These are phyloP conservation scores for Fusarium zealandicum DNA, from an alignment of 2,329 filamentous ascomycete genomes.

Conservation along the genomic window DNA sequence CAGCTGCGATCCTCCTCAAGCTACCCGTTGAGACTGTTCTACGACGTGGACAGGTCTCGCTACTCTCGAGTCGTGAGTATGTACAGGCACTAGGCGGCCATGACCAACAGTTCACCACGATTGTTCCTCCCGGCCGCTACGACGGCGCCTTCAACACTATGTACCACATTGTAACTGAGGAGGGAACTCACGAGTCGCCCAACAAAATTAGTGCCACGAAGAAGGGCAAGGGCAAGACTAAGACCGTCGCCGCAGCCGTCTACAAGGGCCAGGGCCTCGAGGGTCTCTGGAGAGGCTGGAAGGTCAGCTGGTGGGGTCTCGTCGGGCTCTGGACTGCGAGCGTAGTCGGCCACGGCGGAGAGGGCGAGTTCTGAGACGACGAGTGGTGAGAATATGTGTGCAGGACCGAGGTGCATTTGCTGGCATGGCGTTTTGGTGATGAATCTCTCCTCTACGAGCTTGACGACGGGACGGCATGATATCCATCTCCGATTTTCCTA, in stretches of 20 bases:
- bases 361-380: constrained; percentile 62
- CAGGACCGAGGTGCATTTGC: constrained; percentile 40
- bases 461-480: constrained; percentile 52
- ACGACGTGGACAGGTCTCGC: constrained; percentile 82
- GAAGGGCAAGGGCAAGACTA: constrained; percentile 45
- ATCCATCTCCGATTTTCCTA: constrained; percentile 46
- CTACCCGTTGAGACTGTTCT: constrained; percentile 92
- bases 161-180: constrained; percentile 83
- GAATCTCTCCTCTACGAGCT: constrained; percentile 49
- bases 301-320: constrained; percentile 79
- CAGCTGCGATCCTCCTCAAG: constrained; percentile 82
- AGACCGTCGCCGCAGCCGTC: constrained; percentile 45
- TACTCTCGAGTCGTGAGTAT: constrained; percentile 65
- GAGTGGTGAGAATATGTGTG: constrained; percentile 26
- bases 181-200: constrained; percentile 68
- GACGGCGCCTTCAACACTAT: constrained; percentile 90
- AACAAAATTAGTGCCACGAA: constrained; percentile 44
- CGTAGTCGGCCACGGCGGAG: constrained; percentile 66
- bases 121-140: constrained; percentile 83
- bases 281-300: constrained; percentile 77
- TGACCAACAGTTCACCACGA: constrained; percentile 66
- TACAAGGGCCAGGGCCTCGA: constrained; percentile 71
- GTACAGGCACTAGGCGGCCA: constrained; percentile 56
- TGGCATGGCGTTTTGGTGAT: constrained; percentile 46
- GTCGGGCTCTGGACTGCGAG: constrained; percentile 77